Evolutionary conservation across 768 basidiomycete species (phyloP).

Genomic region (Trametes elegans): DNA sequence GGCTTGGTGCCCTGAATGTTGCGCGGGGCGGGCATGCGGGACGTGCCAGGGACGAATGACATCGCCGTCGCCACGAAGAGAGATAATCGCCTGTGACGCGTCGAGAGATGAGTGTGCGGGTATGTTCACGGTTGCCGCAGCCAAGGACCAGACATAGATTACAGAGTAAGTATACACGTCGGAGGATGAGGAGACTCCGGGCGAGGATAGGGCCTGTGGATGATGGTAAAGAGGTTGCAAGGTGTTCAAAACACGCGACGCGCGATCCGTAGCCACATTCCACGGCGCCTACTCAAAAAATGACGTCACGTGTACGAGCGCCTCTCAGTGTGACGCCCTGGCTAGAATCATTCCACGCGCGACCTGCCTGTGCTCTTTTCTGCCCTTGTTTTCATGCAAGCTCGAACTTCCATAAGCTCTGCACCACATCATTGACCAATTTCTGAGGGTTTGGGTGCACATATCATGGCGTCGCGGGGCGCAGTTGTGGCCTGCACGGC

Average conservation of each 20-base stretch:
- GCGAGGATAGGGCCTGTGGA: no score
- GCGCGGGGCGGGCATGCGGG: slow-evolving; percentile 6
- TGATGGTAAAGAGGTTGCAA: not conserved
- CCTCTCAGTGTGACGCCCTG: slow-evolving; percentile 2
- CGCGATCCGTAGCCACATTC: not conserved
- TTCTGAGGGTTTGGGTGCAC: no score
- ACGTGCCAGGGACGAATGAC: slow-evolving; percentile 15
- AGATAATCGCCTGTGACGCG: not conserved
- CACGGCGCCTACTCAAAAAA: slow-evolving; percentile 1
- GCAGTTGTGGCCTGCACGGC: not conserved
- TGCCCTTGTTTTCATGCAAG: not conserved
- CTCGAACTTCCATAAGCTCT: no score
- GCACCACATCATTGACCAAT: no score
- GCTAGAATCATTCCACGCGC: not conserved
- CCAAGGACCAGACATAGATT: not conserved
- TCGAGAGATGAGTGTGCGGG: not conserved
- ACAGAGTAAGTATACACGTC: not conserved
- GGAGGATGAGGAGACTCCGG: not conserved
- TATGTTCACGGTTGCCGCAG: not conserved
- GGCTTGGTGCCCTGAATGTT: slow-evolving; percentile 45
- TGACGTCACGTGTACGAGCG: slow-evolving; percentile 7
- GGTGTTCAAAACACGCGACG: not conserved
- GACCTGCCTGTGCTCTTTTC: not conserved
- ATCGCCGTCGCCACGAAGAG: not conserved
- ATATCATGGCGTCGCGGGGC: not conserved